Evolutionary conservation across 1,139 yeast genomes (phyloP), one percentile per base, ranked within the genome.

Genomic region (Saccharomyces hybrid): DNA sequence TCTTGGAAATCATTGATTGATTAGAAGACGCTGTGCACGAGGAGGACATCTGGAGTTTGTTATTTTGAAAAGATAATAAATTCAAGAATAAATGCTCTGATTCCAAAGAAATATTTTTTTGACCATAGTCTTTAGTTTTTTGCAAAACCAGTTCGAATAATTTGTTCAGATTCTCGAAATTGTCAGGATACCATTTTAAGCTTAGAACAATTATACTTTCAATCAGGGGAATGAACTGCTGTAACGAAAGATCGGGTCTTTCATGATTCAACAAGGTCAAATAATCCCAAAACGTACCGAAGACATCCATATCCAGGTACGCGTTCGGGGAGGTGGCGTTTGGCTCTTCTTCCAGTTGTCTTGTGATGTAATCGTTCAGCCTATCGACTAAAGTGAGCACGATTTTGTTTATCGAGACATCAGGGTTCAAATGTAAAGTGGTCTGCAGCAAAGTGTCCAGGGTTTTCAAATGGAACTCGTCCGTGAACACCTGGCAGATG

Each of bases 401-500:
- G 50, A 91, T 79, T 59, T 81, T 84, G 54, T 84, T 81, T 57
- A 86, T 78, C 53, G 83, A 79, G 25, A 89, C 84, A 54, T 79
- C 76, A 1, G 95, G 93, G 65, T 84, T 84, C 59, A 93, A 75
- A 52, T 81, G 75, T 56, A 86, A 77, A 0, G 90, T 82, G 2
- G 88, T 80, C 50, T 79, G 80, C 61, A 93, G 76, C 59, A 89
- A 80, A 42, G 75, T 74, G 53, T 83, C 82, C 61, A 93, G 75
- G 0, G 98, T 88, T 28, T 79, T 78, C 58, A 90, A 75, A 66
- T 93, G 99, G 71, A 86, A 91, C 59, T 87, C 88, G 63, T 89
- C 97, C 0, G 98, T 97, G 73, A 95, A 93, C 2, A 91, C 95
- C 69, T 91, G 98, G 55, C 91, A 86, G 56, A 88, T 78, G 9